These are phyloP conservation scores for Ceratobasidium sp. DNA, from an alignment of 1,284 basidiomycete genomes.

Conservation along the genomic window DNA sequence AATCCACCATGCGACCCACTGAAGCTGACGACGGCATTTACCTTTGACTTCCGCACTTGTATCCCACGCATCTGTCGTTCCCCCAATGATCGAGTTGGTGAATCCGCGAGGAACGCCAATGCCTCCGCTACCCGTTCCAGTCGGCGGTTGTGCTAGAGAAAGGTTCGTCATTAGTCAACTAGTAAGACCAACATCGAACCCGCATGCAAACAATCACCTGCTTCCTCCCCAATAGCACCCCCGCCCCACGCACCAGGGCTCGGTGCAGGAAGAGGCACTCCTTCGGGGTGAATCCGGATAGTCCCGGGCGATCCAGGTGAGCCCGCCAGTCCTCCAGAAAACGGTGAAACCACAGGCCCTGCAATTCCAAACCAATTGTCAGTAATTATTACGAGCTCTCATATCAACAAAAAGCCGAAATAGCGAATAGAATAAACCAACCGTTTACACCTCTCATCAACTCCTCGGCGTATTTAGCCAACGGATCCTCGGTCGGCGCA, in stretches of 20 bases:
- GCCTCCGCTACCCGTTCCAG: constrained; percentile 17
- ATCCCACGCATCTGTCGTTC: constrained; percentile 13
- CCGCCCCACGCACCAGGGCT: neutral
- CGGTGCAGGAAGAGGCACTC: constrained; percentile 4
- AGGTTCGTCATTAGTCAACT: neutral
- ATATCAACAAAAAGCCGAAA: neutral
- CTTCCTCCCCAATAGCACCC: constrained; percentile 2
- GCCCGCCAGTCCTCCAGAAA: neutral
- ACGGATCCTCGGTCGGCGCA: constrained; percentile 20
- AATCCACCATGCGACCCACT: no score
- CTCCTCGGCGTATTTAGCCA: constrained; percentile 23
- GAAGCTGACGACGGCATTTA: neutral
- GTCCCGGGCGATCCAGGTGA: constrained; percentile 15
- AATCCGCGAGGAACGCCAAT: constrained; percentile 26
- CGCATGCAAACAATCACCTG: neutral
- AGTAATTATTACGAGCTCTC: no score
- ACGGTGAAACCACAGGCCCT: neutral
- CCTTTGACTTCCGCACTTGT: neutral
- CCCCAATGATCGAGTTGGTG: constrained; percentile 24
- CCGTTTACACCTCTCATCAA: constrained; percentile 30
- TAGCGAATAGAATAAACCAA: neutral
- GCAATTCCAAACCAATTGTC: no score
- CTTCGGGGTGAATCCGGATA: constrained; percentile 16
- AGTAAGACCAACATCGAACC: neutral
- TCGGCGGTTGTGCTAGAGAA: no score